Evolutionary conservation across 1,284 basidiomycete genomes (phyloP).

Genomic region (Ceratobasidium sp.): DNA sequence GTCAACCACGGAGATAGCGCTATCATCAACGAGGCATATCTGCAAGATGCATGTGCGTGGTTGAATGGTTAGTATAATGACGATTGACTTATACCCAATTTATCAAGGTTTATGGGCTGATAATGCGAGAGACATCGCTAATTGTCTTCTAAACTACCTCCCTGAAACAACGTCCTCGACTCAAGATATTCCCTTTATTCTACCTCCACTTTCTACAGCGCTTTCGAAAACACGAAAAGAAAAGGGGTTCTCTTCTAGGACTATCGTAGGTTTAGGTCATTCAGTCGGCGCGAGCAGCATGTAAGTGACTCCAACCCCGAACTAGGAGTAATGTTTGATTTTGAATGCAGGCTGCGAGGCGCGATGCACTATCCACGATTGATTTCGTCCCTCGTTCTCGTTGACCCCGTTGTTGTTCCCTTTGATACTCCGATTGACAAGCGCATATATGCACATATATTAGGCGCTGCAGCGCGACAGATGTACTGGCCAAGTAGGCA

Average conservation of each 20-base stretch:
- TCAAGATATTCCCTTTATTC: slow-evolving; percentile 48
- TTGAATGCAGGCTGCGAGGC: slow-evolving; percentile 62
- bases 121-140: slow-evolving; percentile 75
- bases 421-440: slow-evolving; percentile 43
- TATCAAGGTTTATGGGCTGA: slow-evolving; percentile 73
- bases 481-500: slow-evolving; percentile 72
- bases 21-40: slow-evolving; percentile 66
- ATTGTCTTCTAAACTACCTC: slow-evolving; percentile 71
- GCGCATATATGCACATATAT: background rate
- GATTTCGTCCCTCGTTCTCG: slow-evolving; percentile 71
- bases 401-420: slow-evolving; percentile 79
- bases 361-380: slow-evolving; percentile 65
- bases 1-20: slow-evolving; percentile 81
- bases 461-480: slow-evolving; percentile 70
- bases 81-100: slow-evolving; percentile 3
- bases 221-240: slow-evolving; percentile 58
- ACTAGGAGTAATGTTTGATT: slow-evolving; percentile 28
- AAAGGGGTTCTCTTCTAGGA: slow-evolving; percentile 61
- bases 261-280: slow-evolving; percentile 77
- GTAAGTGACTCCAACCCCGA: slow-evolving; percentile 57
- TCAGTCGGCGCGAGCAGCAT: slow-evolving; percentile 80
- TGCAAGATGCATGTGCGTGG: slow-evolving; percentile 66
- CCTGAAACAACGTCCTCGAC: slow-evolving; percentile 54
- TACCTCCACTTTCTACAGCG: slow-evolving; percentile 65
- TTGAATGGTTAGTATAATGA: background rate